Conservation (phyloP, 2,329 filamentous ascomycete genomes). For the Emergomyces africanus region DNA sequence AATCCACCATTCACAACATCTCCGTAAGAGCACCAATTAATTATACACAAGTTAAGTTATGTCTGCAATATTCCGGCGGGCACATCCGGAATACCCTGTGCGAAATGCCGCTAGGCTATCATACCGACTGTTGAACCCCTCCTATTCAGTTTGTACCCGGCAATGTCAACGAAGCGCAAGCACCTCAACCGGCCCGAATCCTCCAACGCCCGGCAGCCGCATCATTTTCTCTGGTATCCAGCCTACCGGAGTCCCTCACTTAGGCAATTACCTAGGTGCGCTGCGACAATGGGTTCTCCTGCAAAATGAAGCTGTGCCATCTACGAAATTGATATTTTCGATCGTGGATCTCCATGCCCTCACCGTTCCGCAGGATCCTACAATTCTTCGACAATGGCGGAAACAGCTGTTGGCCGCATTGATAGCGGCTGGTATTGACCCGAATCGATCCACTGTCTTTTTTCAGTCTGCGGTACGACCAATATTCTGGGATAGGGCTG, state of each 20-base stretch:
- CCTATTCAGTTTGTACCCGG: neutral
- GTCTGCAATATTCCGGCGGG: neutral
- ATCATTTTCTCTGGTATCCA: slow-evolving; percentile 94
- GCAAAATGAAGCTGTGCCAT: slow-evolving; percentile 45
- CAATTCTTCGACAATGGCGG: slow-evolving; percentile 49
- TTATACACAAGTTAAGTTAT: neutral
- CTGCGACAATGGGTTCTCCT: slow-evolving; percentile 73
- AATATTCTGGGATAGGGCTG: too few relatives aligned
- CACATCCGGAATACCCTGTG: neutral
- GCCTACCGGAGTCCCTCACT: slow-evolving; percentile 82
- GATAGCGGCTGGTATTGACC: slow-evolving; percentile 72
- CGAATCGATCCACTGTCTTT: slow-evolving; percentile 65
- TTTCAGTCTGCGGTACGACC: slow-evolving; percentile 59
- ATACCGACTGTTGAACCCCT: neutral
- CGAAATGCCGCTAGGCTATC: neutral
- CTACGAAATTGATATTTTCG: slow-evolving; percentile 57
- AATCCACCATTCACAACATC: neutral
- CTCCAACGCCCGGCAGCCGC: slow-evolving; percentile 14
- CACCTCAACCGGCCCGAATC: slow-evolving; percentile 1
- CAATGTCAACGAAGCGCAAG: slow-evolving; percentile 7
- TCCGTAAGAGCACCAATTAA: neutral
- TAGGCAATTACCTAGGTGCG: slow-evolving; percentile 92
- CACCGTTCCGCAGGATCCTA: slow-evolving; percentile 58
- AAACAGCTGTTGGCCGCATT: slow-evolving; percentile 67
- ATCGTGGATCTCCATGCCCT: slow-evolving; percentile 92